phyloP scores from a whole-genome alignment of 2,329 filamentous ascomycete genomes.

The Apiospora kogelbergensis region DNA sequence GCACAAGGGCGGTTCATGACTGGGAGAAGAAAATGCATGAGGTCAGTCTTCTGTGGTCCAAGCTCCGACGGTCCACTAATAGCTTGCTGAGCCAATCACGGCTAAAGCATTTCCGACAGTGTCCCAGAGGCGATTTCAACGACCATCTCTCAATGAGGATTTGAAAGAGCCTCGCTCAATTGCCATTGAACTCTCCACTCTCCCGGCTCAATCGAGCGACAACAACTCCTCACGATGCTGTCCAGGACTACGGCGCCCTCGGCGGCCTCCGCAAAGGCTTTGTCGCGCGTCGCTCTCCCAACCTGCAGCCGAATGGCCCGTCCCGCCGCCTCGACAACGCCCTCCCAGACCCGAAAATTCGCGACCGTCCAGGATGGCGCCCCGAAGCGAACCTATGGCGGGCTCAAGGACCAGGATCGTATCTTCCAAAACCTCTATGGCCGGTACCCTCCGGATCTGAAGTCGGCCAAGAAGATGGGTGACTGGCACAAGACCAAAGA shows the following conservation, averaged over 20 bases:
- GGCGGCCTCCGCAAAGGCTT: constrained; percentile 39
- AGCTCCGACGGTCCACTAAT: constrained; percentile 13
- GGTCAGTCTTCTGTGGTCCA: constrained; percentile 15
- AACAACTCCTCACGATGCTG: constrained; percentile 37
- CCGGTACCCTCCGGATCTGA: constrained; percentile 86
- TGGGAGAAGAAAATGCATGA: constrained; percentile 13
- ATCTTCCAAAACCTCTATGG: constrained; percentile 99
- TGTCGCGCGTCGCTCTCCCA: constrained; percentile 36
- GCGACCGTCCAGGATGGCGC: constrained; percentile 76
- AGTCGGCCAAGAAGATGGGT: constrained; percentile 95
- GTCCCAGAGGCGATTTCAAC: constrained; percentile 12
- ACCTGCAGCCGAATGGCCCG: constrained; percentile 40
- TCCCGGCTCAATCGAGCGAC: constrained; percentile 37
- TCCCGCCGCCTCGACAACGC: constrained; percentile 41
- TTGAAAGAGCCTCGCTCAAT: constrained; percentile 14
- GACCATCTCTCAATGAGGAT: constrained; percentile 8
- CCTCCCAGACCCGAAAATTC: constrained; percentile 66
- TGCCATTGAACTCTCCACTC: constrained; percentile 31
- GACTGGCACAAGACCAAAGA: constrained; percentile 99
- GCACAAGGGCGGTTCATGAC: too few species aligned
- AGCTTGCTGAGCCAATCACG: constrained; percentile 15
- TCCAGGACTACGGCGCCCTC: constrained; percentile 42
- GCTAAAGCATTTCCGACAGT: constrained; percentile 11
- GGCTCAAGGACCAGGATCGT: constrained; percentile 91
- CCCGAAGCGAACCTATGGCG: constrained; percentile 75